These are phyloP conservation scores for Tillandsia fasciculata DNA, from an alignment of 176 grass and related monocot species.

Conservation along the genomic window DNA sequence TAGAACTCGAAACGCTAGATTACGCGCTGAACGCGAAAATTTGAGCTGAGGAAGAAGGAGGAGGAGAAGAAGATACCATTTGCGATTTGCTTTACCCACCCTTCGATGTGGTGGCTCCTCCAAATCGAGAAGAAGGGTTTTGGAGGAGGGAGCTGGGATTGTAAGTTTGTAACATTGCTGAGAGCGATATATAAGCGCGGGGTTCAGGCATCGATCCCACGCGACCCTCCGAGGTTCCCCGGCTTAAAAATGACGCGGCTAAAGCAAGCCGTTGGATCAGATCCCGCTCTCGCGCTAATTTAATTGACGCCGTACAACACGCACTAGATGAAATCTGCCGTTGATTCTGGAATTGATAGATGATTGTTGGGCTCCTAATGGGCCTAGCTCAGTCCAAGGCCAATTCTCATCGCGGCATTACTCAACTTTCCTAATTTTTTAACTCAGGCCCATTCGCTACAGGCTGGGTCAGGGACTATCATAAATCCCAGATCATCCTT, in stretches of 20 bases:
- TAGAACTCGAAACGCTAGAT: too few relatives aligned
- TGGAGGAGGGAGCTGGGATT: not conserved
- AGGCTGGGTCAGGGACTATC: too few relatives aligned
- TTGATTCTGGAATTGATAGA: constrained; percentile 9
- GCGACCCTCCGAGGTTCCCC: constrained; percentile 3
- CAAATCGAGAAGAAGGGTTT: constrained; percentile 7
- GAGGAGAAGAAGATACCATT: constrained; percentile 5
- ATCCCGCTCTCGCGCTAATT: not conserved
- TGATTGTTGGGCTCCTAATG: not conserved
- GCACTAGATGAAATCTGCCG: constrained; percentile 4
- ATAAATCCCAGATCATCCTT: too few relatives aligned
- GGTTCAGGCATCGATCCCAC: constrained; percentile 19
- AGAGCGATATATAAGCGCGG: not conserved
- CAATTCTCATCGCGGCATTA: too few relatives aligned
- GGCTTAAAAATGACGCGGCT: constrained; percentile 1
- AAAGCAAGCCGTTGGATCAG: constrained; percentile 20
- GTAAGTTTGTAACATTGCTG: not conserved
- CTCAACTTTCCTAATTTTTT: too few relatives aligned
- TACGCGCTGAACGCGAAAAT: too few relatives aligned
- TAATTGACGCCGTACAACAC: not conserved
- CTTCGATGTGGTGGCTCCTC: not conserved
- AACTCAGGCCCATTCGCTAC: too few relatives aligned
- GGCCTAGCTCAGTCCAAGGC: too few relatives aligned
- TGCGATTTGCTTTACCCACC: not conserved
- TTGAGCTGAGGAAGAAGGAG: not conserved